Evolutionary conservation across 116 monocot genomes (phyloP), one percentile per base, ranked within the genome.

Genomic region (Cymodocea nodosa): DNA sequence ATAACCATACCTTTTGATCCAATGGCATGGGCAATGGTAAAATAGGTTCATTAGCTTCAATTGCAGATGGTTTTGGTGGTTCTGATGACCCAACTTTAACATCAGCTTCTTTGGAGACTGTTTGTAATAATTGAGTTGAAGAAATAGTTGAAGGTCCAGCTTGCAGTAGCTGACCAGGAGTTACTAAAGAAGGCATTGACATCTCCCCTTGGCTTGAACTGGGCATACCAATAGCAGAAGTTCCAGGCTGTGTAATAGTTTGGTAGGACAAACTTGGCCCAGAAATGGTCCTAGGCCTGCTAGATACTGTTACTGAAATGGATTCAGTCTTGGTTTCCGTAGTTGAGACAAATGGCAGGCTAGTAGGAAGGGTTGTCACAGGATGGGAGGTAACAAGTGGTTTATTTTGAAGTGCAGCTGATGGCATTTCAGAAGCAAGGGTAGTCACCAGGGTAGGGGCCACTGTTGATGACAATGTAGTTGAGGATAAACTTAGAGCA

Each of bases 81-180:
- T 83, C 80, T 61, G 69, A 37, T 59, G 75, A 35, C 16, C 34
- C 24, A 36, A 63, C 61, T 65, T 81, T 76, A 62, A 64, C n/a
- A 10, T 73, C 82, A 2, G 4, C 66, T 14, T 69, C 71, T 59
- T 81, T 77, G 44, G 56, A 50, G 52, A 25, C 72, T 10, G 51
- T 64, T 68, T 73, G 63, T 66, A 71, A 39, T 59, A 74, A 52
- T 58, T 77, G 81, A 53, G 87, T 69, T 39, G 77, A 79, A 74
- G 81, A 49, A 52, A 79, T 18, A 15, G 51, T 53, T 10, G 84
- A 77, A 40, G 71, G 35, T 2, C 57, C 62, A 69, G 81, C 59
- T 53, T 83, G 83, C 69, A 85, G 35, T 30, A 87, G 68, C 56
- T 85, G 80, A 71, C 75, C 85, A 77, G 83, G 77, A 18, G 77